Percentiles rank a stretch among this genome's conserved stretches.
Evolutionary conservation across 1,284 basidiomycete genomes (phyloP).

Genomic region (Cerrena zonata): DNA sequence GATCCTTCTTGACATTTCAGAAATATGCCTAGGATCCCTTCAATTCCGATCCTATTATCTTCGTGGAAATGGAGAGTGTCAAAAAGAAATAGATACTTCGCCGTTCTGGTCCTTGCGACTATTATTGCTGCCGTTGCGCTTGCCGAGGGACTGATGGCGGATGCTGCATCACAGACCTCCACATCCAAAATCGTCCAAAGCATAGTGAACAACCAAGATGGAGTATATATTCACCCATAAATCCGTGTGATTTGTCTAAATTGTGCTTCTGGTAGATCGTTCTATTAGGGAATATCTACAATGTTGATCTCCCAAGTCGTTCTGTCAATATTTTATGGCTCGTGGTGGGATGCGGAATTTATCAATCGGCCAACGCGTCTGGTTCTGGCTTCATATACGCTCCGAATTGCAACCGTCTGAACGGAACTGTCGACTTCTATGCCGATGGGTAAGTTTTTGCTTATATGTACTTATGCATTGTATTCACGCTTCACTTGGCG

Average conservation of each 20-base stretch:
- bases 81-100: background rate
- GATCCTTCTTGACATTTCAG: too few relatives aligned
- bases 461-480: too few relatives aligned
- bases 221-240: too few relatives aligned
- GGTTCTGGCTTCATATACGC: conserved; percentile 7
- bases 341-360: conserved; percentile 14
- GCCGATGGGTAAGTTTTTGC: conserved; percentile 12
- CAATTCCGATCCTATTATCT: background rate
- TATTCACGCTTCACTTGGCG: background rate
- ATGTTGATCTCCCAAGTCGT: conserved; percentile 14
- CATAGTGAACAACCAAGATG: background rate
- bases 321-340: conserved; percentile 17
- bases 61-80: background rate
- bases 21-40: background rate
- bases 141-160: background rate
- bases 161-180: background rate
- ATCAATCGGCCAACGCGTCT: conserved; percentile 2
- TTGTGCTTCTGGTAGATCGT: conserved; percentile 10
- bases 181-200: background rate
- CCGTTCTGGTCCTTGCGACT: background rate
- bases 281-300: conserved; percentile 17
- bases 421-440: conserved; percentile 13
- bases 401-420: conserved; percentile 9
- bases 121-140: background rate
- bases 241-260: background rate